Conservation (phyloP, 2,329 filamentous ascomycete species). For the Fusarium phyllophilum region DNA sequence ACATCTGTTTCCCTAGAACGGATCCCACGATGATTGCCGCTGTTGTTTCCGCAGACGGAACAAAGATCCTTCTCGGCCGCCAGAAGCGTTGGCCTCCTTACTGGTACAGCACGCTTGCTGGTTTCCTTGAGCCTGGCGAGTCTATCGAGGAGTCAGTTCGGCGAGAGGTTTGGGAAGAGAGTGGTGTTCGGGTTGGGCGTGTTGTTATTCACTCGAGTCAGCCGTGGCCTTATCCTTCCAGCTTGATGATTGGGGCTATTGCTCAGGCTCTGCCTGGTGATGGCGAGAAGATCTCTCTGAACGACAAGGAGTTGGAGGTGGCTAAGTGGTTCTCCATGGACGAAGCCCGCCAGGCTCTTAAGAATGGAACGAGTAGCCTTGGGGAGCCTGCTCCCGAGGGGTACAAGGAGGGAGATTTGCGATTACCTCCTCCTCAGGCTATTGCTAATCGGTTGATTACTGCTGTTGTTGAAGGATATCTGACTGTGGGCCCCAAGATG, state of each 20-base stretch:
- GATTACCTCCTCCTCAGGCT: slow-evolving; percentile 84
- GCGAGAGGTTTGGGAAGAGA: slow-evolving; percentile 88
- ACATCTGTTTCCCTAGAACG: slow-evolving; percentile 90
- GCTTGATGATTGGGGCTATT: slow-evolving; percentile 87
- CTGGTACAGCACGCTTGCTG: slow-evolving; percentile 91
- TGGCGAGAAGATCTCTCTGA: slow-evolving; percentile 83
- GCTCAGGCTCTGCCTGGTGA: slow-evolving; percentile 78
- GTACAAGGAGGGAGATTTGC: slow-evolving; percentile 80
- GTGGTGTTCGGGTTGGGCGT: slow-evolving; percentile 78
- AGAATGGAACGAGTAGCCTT: slow-evolving; percentile 71
- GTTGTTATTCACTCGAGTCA: slow-evolving; percentile 87
- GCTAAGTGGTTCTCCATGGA: slow-evolving; percentile 89
- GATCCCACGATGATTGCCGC: slow-evolving; percentile 97
- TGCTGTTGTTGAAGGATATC: slow-evolving; percentile 81
- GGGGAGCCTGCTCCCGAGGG: slow-evolving; percentile 71
- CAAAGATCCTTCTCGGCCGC: slow-evolving; percentile 83
- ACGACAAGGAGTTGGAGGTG: slow-evolving; percentile 91
- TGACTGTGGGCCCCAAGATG: slow-evolving; percentile 65
- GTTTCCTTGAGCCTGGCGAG: slow-evolving; percentile 87
- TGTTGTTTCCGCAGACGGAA: slow-evolving; percentile 82
- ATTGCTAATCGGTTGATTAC: slow-evolving; percentile 91
- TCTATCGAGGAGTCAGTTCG: slow-evolving; percentile 86
- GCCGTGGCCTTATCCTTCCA: slow-evolving; percentile 88
- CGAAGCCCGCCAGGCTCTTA: slow-evolving; percentile 80
- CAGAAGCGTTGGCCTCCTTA: slow-evolving; percentile 83